phyloP scores from a whole-genome alignment of 257 asterid species.

The Nicotiana noctiflora region DNA sequence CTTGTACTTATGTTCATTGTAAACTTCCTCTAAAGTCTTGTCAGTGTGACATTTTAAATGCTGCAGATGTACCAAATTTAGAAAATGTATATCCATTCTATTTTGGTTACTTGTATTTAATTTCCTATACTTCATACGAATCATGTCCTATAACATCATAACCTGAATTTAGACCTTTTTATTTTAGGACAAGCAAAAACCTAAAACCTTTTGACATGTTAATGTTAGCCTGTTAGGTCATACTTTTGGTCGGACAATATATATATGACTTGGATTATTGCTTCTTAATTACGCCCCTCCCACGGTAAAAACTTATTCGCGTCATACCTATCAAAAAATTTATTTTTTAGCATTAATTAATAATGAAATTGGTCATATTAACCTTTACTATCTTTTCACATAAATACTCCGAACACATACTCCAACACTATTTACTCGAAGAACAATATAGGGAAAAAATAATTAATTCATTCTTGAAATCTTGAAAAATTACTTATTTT shows the following conservation, averaged over 20 bases:
- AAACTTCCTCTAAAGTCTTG: constrained; percentile 15
- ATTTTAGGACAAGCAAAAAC: neutral
- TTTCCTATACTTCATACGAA: neutral
- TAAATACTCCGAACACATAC: no score
- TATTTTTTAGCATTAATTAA: no score
- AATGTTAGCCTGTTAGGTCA: neutral
- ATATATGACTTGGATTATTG: neutral
- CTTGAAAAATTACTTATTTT: no score
- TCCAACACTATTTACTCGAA: no score
- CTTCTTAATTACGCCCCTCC: no score
- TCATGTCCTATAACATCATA: neutral
- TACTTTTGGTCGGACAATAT: neutral
- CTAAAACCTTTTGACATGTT: neutral
- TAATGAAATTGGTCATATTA: no score
- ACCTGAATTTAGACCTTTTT: neutral
- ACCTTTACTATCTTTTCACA: no score
- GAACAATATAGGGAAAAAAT: no score
- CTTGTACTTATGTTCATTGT: neutral
- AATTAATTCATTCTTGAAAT: no score
- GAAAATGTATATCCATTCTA: neutral
- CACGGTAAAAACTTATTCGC: no score
- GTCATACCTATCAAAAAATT: no score
- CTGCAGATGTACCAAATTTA: neutral
- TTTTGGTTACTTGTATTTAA: neutral
- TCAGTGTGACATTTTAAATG: constrained; percentile 12